A percentile compares a stretch with the other conserved stretches of the same genome.
phyloP scores from a whole-genome alignment of 1,284 basidiomycete genomes.

The Cryptococcus sp. region DNA sequence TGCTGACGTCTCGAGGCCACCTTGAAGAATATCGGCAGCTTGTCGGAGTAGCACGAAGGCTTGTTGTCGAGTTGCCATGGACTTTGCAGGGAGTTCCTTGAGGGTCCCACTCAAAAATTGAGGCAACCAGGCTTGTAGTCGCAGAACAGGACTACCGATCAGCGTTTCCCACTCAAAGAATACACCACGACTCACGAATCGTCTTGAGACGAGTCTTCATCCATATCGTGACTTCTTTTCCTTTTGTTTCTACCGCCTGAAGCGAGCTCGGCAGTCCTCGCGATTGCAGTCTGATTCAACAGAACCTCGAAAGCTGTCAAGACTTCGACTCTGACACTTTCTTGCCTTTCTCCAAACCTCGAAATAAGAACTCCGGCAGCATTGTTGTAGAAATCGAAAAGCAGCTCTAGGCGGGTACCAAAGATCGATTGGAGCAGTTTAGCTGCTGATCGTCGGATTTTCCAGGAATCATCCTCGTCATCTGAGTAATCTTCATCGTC shows the following conservation, averaged over 20 bases:
- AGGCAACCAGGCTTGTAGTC: slow-evolving; percentile 66
- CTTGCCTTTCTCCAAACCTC: slow-evolving; percentile 90
- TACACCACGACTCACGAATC: slow-evolving; percentile 57
- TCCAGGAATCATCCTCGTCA: slow-evolving; percentile 99
- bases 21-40: slow-evolving; percentile 73
- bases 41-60: slow-evolving; percentile 75
- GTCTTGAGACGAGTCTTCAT: slow-evolving; percentile 57
- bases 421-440: slow-evolving; percentile 83
- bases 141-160: slow-evolving; percentile 9
- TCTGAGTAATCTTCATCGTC: slow-evolving; percentile 88
- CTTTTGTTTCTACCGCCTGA: slow-evolving; percentile 38
- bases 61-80: slow-evolving; percentile 75
- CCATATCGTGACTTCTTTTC: slow-evolving; percentile 69
- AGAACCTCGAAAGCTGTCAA: slow-evolving; percentile 80
- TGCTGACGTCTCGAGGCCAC: slow-evolving; percentile 71
- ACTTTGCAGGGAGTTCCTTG: slow-evolving; percentile 80
- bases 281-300: slow-evolving; percentile 65
- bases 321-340: slow-evolving; percentile 90
- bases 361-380: slow-evolving; percentile 84
- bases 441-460: slow-evolving; percentile 87
- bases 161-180: slow-evolving; percentile 21
- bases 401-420: slow-evolving; percentile 78
- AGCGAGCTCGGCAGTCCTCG: slow-evolving; percentile 26
- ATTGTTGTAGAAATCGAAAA: slow-evolving; percentile 70
- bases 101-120: slow-evolving; percentile 73